Evolutionary conservation across 768 basidiomycete genomes (phyloP).

Genomic region (Leccinum longicurvipes): DNA sequence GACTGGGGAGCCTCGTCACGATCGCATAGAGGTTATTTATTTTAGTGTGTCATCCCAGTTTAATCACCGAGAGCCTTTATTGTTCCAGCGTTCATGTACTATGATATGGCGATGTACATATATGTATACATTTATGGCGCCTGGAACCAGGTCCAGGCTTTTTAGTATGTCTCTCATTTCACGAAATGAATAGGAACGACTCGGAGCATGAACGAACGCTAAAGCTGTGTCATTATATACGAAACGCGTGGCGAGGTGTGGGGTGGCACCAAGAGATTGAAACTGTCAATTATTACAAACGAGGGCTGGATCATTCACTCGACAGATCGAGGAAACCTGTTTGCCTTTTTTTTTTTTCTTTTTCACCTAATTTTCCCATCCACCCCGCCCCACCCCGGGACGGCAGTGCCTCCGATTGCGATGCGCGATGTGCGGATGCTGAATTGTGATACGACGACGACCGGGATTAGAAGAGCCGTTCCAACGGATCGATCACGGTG

Average conservation of each 20-base stretch:
- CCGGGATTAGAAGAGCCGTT: conserved; percentile 41
- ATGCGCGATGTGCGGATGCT: not conserved
- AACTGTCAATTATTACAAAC: not conserved
- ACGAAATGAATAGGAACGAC: not conserved
- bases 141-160: not conserved
- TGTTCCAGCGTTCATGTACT: conserved; percentile 1
- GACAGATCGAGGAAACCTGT: not conserved
- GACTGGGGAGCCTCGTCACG: not conserved
- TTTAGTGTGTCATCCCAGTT: conserved; percentile 3
- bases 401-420: not conserved
- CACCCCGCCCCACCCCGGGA: not conserved
- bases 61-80: conserved; percentile 17
- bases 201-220: not conserved
- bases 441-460: not conserved
- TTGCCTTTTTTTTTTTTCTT: not conserved
- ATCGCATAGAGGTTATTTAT: not conserved
- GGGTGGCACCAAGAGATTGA: not conserved
- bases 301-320: not conserved
- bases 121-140: not conserved
- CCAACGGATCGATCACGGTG: conserved; percentile 64
- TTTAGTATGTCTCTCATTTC: not conserved
- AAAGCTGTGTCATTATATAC: not conserved
- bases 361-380: not conserved
- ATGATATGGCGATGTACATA: not conserved
- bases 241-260: not conserved